phyloP scores from a whole-genome alignment of 768 basidiomycete genomes.

The Termitomyces sp. region DNA sequence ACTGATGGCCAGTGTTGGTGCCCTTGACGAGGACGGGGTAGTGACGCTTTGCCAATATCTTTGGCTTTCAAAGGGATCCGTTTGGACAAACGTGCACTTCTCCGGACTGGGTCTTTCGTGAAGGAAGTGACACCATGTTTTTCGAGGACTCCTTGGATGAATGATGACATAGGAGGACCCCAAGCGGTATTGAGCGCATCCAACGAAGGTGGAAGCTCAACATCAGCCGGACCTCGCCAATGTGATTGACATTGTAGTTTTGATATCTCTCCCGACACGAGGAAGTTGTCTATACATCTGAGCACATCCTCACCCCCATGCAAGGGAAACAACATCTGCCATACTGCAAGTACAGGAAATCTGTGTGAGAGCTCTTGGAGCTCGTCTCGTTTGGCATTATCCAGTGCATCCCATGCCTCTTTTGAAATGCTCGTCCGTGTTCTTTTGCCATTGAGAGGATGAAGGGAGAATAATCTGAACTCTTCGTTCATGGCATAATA shows the following conservation, averaged over 20 bases:
- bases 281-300: too few relatives aligned
- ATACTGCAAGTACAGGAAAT: conserved; percentile 1
- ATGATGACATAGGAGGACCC: too few relatives aligned
- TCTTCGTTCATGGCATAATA: conserved; percentile 1
- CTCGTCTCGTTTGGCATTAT: neutral
- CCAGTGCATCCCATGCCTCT: neutral
- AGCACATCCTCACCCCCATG: neutral
- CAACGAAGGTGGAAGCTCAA: too few relatives aligned
- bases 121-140: neutral
- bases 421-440: neutral
- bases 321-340: conserved; percentile 2
- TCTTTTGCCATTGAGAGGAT: neutral
- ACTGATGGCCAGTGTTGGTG: neutral
- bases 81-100: neutral
- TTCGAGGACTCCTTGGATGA: neutral
- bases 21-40: neutral
- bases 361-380: neutral
- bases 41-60: neutral
- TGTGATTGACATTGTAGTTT: neutral
- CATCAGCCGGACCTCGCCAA: neutral
- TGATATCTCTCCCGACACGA: too few relatives aligned
- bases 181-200: too few relatives aligned
- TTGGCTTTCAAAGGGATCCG: neutral
- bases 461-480: too few relatives aligned
- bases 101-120: neutral